Evolutionary conservation across 2,329 filamentous ascomycete genomes (phyloP).

Genomic region (Emmonsiellopsis sp.): DNA sequence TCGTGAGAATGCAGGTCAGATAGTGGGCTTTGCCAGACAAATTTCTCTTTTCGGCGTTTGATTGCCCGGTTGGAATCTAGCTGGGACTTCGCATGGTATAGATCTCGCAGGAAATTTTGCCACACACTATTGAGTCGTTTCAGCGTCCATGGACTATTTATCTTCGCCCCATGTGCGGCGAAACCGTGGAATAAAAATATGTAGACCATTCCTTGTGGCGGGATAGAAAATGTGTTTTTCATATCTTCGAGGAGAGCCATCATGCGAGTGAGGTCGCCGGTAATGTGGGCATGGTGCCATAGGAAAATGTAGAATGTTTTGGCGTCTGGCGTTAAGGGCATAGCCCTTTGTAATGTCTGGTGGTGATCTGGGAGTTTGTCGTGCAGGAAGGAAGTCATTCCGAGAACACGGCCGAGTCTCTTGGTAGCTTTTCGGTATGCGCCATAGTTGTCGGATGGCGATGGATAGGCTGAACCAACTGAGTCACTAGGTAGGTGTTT

Average conservation of each 20-base stretch:
- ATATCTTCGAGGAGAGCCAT: constrained; percentile 70
- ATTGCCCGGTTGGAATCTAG: constrained; percentile 9
- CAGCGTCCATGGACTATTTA: constrained; percentile 61
- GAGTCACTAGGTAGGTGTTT: constrained; percentile 14
- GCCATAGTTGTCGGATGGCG: constrained; percentile 23
- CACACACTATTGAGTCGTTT: constrained; percentile 60
- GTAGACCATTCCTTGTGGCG: constrained; percentile 67
- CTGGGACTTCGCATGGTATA: constrained; percentile 27
- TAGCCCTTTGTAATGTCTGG: constrained; percentile 54
- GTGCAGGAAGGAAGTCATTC: constrained; percentile 33
- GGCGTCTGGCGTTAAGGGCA: constrained; percentile 62
- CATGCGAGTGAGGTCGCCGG: constrained; percentile 64
- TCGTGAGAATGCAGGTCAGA: neutral
- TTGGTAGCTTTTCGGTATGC: constrained; percentile 26
- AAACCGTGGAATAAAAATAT: constrained; percentile 78
- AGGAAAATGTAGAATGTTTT: constrained; percentile 73
- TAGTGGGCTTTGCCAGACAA: constrained; percentile 8
- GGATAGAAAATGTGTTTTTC: constrained; percentile 54
- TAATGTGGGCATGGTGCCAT: constrained; percentile 57
- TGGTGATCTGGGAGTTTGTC: constrained; percentile 44
- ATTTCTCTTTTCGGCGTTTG: constrained; percentile 8
- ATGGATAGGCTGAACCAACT: constrained; percentile 15
- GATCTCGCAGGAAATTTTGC: constrained; percentile 47
- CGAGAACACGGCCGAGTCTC: constrained; percentile 41
- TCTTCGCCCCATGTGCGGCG: constrained; percentile 56